These are phyloP conservation scores for Diplodia corticola DNA, from an alignment of 2,329 filamentous ascomycete genomes.

Conservation along the genomic window DNA sequence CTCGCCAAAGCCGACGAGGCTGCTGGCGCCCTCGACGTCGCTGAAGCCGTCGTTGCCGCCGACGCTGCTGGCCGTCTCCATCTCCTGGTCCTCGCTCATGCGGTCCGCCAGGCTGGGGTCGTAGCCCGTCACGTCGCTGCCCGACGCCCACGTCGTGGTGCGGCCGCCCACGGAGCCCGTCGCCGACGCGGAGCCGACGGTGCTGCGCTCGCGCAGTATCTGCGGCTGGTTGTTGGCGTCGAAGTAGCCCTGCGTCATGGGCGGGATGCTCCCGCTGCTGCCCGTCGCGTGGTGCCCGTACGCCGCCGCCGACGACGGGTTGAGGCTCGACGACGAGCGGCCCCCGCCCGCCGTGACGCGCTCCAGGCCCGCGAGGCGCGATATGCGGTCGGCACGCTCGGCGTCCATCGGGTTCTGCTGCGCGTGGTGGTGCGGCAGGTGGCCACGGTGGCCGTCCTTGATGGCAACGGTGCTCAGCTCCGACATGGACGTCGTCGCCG, in stretches of 20 bases:
- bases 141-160: conserved; percentile 64
- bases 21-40: conserved; percentile 76
- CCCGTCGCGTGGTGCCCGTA: conserved; percentile 29
- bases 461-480: conserved; percentile 91
- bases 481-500: conserved; percentile 86
- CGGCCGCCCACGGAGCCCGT: conserved; percentile 74
- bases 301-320: conserved; percentile 51
- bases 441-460: conserved; percentile 91
- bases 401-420: conserved; percentile 74
- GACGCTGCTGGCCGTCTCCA: conserved; percentile 58
- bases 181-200: conserved; percentile 85
- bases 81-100: conserved; percentile 66
- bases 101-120: conserved; percentile 61
- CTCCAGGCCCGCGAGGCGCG: conserved; percentile 87
- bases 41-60: conserved; percentile 80
- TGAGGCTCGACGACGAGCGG: conserved; percentile 44
- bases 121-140: conserved; percentile 54
- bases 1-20: conserved; percentile 88
- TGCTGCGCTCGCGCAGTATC: conserved; percentile 75
- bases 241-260: conserved; percentile 65
- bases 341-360: conserved; percentile 76
- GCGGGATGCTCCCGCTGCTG: conserved; percentile 42
- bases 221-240: conserved; percentile 68
- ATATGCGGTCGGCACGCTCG: conserved; percentile 92
- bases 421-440: conserved; percentile 61